phyloP scores from a whole-genome alignment of 75 land plant genomes.

The Chamaecyparis obtusa region DNA sequence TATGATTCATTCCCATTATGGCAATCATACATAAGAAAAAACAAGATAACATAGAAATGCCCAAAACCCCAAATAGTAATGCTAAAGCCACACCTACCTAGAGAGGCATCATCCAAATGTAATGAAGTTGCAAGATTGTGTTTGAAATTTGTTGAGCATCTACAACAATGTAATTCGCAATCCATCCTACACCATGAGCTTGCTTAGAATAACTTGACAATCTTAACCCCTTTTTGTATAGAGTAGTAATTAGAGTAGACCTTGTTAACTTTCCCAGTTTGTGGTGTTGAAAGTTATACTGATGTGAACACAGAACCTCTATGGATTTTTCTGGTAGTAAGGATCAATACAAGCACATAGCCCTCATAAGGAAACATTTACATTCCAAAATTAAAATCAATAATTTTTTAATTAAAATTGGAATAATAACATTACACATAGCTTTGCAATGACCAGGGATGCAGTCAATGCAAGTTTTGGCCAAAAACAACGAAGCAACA shows the following conservation, averaged over 20 bases:
- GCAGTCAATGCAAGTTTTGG: slow-evolving; percentile 65
- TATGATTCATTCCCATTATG: slow-evolving; percentile 47
- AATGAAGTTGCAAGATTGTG: slow-evolving; percentile 78
- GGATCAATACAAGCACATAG: slow-evolving; percentile 56
- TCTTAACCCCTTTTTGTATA: slow-evolving; percentile 82
- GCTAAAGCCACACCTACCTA: slow-evolving; percentile 65
- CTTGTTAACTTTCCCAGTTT: slow-evolving; percentile 79
- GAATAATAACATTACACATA: slow-evolving; percentile 92
- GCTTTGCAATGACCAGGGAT: slow-evolving; percentile 52
- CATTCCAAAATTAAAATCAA: slow-evolving; percentile 55
- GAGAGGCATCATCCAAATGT: slow-evolving; percentile 82
- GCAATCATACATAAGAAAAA: slow-evolving; percentile 40
- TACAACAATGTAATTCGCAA: slow-evolving; percentile 93
- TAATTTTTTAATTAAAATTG: slow-evolving; percentile 69
- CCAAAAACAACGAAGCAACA: slow-evolving; percentile 73
- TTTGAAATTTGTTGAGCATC: slow-evolving; percentile 94
- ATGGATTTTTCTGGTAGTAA: slow-evolving; percentile 62
- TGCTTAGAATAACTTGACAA: slow-evolving; percentile 76
- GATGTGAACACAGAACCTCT: slow-evolving; percentile 75
- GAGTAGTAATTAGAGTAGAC: slow-evolving; percentile 64
- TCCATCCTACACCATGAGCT: slow-evolving; percentile 87
- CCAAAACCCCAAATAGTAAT: slow-evolving; percentile 60
- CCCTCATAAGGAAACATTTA: slow-evolving; percentile 59
- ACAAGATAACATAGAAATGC: slow-evolving; percentile 56
- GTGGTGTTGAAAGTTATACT: slow-evolving; percentile 75